Evolutionary conservation across 176 grass and related monocot species (phyloP), one percentile per base, ranked within the genome.

Genomic region (Carex littledalei): DNA sequence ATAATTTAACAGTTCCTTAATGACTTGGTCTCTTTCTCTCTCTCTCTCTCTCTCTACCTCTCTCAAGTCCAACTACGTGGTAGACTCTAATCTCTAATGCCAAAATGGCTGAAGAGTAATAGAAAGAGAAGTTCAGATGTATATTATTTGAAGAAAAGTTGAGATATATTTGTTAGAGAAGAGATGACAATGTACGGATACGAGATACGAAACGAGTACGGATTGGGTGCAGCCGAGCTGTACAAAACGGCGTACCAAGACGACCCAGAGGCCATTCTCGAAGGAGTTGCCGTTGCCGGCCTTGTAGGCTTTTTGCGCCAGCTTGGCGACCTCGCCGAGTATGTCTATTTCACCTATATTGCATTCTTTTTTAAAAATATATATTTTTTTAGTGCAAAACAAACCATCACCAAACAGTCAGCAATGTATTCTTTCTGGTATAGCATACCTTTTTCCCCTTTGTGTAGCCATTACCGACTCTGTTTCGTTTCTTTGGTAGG

Each of bases 241-340:
- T 91, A 87, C 82, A 70, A 58, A 84, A 31, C 60, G 41, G 91
- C 88, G 18, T 79, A 93, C 76, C 86, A 88, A 88, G 82, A 87
- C 34, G 91, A 98, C 86, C 87, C 93, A 10, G 95, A 98, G 84
- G 93, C 75, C 62, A 47, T 94, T 85, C 95, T 98, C 78, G 93
- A 98, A 89, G 89, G 89, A 75, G 92, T 98, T 83, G 89, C 93
- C 86, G 86, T 90, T 79, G 86, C 95, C 75, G 95, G 95, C 16
- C 91, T 98, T 32, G 86, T 92, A 81, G 95, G 95, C 29, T 86
- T 95, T 86, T 87, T 98, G 74, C 81, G 92, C 76, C 95, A 98
- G 87, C 91, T 98, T 67, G 95, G 95, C 3, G 95, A 98, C 84
- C 93, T 95, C 29, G 88, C 95, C 1, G 93, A 93, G 95, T 98